Conservation (phyloP, 805 yeast species). For the Sugiyamaella lignohabitans region DNA sequence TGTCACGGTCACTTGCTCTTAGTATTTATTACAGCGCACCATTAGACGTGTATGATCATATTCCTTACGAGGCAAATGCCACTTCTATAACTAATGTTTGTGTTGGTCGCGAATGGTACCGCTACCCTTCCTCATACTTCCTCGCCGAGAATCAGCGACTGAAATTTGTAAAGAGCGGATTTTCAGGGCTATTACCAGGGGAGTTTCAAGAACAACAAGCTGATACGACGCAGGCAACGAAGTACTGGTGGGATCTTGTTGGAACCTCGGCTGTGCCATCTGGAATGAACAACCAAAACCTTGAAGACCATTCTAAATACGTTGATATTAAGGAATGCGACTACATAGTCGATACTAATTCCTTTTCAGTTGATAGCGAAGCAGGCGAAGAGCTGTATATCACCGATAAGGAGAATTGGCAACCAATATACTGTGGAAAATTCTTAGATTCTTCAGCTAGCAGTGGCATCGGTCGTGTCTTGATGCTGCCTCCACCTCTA, state of each 20-base stretch:
- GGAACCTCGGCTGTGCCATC: constrained; percentile 42
- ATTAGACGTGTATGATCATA: constrained; percentile 45
- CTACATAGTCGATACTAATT: constrained; percentile 56
- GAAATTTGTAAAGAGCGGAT: constrained; percentile 66
- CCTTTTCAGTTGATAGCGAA: constrained; percentile 40
- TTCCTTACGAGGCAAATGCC: constrained; percentile 29
- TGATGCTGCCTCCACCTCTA: constrained; percentile 22
- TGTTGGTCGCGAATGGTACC: constrained; percentile 93
- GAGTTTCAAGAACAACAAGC: constrained; percentile 52
- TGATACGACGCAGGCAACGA: constrained; percentile 24
- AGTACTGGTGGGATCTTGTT: constrained; percentile 20
- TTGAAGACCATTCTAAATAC: constrained; percentile 55
- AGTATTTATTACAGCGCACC: constrained; percentile 70
- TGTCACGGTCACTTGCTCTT: constrained; percentile 54
- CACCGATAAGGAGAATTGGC: constrained; percentile 19
- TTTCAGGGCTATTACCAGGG: constrained; percentile 83
- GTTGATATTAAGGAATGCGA: constrained; percentile 49
- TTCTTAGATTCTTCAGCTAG: constrained; percentile 24
- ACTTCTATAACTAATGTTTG: constrained; percentile 51
- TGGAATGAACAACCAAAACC: constrained; percentile 71
- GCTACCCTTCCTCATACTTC: constrained; percentile 83
- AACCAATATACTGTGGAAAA: constrained; percentile 19
- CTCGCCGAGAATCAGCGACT: constrained; percentile 58
- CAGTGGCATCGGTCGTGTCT: constrained; percentile 24
- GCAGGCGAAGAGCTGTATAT: constrained; percentile 35